These are phyloP conservation scores for Lipomyces starkeyi DNA, from an alignment of 805 yeast genomes.

Conservation along the genomic window DNA sequence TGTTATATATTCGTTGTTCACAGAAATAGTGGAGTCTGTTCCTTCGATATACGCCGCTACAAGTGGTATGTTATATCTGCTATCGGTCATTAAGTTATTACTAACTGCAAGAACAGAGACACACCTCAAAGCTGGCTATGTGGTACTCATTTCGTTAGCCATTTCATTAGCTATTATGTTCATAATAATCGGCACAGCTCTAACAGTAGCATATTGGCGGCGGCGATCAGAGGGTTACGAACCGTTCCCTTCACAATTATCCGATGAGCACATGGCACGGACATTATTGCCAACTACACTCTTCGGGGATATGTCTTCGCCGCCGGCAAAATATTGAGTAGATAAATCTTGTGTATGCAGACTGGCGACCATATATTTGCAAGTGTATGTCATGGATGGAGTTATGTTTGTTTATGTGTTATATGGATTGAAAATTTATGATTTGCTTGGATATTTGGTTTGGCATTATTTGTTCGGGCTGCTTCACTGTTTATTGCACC, in stretches of 20 bases:
- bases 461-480: background rate
- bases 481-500: background rate
- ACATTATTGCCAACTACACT: slow-evolving; percentile 22
- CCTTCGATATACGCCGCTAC: slow-evolving; percentile 1
- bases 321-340: slow-evolving; percentile 4
- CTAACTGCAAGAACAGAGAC: slow-evolving; percentile 16
- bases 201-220: slow-evolving; percentile 50
- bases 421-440: too few species aligned
- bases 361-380: too few species aligned
- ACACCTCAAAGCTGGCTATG: slow-evolving; percentile 60
- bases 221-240: slow-evolving; percentile 50
- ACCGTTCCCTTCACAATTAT: slow-evolving; percentile 20
- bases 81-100: background rate
- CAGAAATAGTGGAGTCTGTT: slow-evolving; percentile 42
- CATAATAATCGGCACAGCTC: slow-evolving; percentile 52
- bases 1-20: slow-evolving; percentile 43
- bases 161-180: slow-evolving; percentile 61
- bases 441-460: too few species aligned
- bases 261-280: slow-evolving; percentile 23
- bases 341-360: background rate
- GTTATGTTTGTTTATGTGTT: background rate
- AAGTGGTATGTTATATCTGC: slow-evolving; percentile 4
- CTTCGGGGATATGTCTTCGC: slow-evolving; percentile 8
- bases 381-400: slow-evolving; percentile 2
- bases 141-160: slow-evolving; percentile 72